These are phyloP conservation scores for Aspergillus carlsbadensis DNA, from an alignment of 495 filamentous ascomycete species.

Conservation along the genomic window DNA sequence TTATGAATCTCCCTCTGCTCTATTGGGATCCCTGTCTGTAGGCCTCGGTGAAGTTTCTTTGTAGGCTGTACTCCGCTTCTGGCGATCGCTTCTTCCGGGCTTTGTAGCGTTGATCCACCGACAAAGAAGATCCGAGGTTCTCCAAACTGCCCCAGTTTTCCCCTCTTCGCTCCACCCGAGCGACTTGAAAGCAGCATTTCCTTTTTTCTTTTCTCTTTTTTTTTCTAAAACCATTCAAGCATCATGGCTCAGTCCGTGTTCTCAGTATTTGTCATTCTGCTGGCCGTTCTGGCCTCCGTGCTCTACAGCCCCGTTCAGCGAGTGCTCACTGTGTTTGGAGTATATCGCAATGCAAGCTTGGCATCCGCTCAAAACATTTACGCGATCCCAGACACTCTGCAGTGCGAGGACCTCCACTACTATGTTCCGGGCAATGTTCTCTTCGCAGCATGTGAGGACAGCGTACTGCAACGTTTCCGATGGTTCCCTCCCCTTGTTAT, in stretches of 20 bases:
- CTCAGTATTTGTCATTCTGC: background rate
- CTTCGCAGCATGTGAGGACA: constrained; percentile 58
- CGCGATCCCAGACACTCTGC: constrained; percentile 50
- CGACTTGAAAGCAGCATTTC: constrained; percentile 4
- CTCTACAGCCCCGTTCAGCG: constrained; percentile 33
- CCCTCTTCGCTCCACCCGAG: background rate
- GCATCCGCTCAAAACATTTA: constrained; percentile 20
- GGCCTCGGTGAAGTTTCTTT: background rate
- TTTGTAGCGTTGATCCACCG: too few species aligned
- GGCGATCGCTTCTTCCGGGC: too few species aligned
- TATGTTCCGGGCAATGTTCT: constrained; percentile 47
- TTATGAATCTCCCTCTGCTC: background rate
- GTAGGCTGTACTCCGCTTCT: too few species aligned
- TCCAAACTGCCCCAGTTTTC: background rate
- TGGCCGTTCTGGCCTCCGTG: constrained; percentile 34
- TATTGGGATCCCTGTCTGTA: background rate
- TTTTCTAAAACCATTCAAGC: background rate
- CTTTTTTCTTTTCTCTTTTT: constrained; percentile 10
- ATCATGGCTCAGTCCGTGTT: constrained; percentile 8
- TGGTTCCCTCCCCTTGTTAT: constrained; percentile 57
- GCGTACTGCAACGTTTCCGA: constrained; percentile 38
- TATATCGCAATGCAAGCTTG: constrained; percentile 15
- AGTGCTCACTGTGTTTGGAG: constrained; percentile 29
- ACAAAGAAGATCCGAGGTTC: background rate
- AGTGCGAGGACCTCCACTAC: constrained; percentile 62